These are phyloP conservation scores for Calendula officinalis DNA, from an alignment of 129 eudicot genomes.

Conservation along the genomic window DNA sequence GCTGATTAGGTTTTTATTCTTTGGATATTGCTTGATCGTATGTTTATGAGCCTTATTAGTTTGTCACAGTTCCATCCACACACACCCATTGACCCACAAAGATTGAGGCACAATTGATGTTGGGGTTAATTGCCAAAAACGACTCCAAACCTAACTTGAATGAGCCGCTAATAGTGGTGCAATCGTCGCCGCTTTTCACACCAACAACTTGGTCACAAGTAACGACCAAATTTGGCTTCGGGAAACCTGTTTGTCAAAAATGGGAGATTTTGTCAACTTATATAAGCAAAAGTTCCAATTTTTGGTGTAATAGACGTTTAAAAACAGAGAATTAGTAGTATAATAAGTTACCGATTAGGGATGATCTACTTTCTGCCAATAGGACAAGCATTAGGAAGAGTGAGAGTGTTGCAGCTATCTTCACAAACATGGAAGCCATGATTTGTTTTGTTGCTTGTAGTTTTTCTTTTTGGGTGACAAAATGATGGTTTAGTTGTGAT, in stretches of 20 bases:
- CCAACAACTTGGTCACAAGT: conserved; percentile 23
- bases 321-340: too few relatives aligned
- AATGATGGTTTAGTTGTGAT: conserved; percentile 8
- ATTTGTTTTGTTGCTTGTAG: conserved; percentile 10
- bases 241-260: conserved; percentile 4
- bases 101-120: conserved; percentile 22
- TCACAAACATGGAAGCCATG: conserved; percentile 30
- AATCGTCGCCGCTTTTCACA: conserved; percentile 23
- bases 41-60: not conserved
- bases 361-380: conserved; percentile 22
- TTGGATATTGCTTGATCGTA: not conserved
- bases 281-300: not conserved
- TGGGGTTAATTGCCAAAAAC: conserved; percentile 33
- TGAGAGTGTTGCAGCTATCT: conserved; percentile 6
- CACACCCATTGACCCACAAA: conserved; percentile 35
- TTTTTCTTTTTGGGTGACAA: not conserved
- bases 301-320: not conserved
- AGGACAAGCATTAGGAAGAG: conserved; percentile 18
- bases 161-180: conserved; percentile 23
- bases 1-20: conserved; percentile 4
- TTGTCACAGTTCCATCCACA: conserved; percentile 21
- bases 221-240: not conserved
- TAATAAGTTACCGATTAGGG: not conserved
- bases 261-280: not conserved
- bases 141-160: conserved; percentile 13